phyloP scores from a whole-genome alignment of 2,329 filamentous ascomycete genomes.

The Didymella sp. region DNA sequence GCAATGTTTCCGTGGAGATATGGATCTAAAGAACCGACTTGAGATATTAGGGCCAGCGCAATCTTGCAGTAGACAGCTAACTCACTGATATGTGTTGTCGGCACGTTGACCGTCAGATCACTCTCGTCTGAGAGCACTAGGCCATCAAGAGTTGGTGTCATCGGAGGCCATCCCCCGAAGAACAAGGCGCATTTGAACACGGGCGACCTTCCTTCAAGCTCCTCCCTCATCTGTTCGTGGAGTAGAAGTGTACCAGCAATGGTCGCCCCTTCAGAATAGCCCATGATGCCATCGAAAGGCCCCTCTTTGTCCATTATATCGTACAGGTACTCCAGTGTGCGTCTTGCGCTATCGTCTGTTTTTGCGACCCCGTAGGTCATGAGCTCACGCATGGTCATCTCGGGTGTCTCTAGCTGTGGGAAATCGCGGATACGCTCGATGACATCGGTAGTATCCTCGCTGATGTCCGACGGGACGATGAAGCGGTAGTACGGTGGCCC shows the following conservation, averaged over 20 bases:
- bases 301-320: constrained; percentile 32
- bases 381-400: constrained; percentile 64
- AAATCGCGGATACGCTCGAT: constrained; percentile 61
- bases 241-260: constrained; percentile 56
- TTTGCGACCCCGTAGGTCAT: constrained; percentile 48
- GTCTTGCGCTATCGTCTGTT: constrained; percentile 35
- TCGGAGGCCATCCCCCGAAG: constrained; percentile 57
- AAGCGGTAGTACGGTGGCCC: constrained; percentile 38
- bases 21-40: constrained; percentile 56
- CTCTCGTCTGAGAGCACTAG: constrained; percentile 52
- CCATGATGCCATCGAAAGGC: constrained; percentile 62
- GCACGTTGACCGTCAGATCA: constrained; percentile 51
- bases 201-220: constrained; percentile 26
- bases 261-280: constrained; percentile 67
- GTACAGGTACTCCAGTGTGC: constrained; percentile 32
- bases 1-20: constrained; percentile 68
- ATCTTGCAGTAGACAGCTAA: background rate
- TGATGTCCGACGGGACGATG: constrained; percentile 28
- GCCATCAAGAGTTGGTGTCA: constrained; percentile 40
- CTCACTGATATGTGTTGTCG: constrained; percentile 50
- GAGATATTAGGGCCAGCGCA: background rate
- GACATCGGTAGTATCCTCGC: constrained; percentile 31
- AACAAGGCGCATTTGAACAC: constrained; percentile 57
- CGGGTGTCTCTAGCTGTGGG: constrained; percentile 59
- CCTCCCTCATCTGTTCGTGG: constrained; percentile 31